Percentiles rank a stretch among this genome's conserved stretches.
Conservation (phyloP, 2,329 filamentous ascomycete genomes). For the Ustilaginoidea virens region DNA sequence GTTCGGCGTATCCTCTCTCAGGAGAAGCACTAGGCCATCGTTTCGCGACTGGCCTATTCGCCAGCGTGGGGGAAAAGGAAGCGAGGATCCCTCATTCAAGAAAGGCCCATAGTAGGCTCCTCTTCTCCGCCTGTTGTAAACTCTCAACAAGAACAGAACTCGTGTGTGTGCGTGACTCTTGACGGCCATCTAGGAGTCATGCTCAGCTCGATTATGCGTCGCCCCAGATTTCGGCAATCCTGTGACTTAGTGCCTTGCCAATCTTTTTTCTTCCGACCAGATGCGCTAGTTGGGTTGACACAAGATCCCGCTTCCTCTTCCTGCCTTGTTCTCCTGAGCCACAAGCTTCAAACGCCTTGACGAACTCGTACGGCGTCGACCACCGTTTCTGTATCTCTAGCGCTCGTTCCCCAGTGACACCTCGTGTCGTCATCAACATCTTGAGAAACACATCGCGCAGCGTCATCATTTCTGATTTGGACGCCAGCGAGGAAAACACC, state of each 20-base stretch:
- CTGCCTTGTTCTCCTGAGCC: conserved; percentile 30
- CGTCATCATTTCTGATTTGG: conserved; percentile 61
- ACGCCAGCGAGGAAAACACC: conserved; percentile 56
- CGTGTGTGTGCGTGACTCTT: too few species aligned
- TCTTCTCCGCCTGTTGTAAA: too few species aligned
- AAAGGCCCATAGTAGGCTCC: too few species aligned
- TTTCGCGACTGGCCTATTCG: too few species aligned
- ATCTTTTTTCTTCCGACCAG: conserved; percentile 56
- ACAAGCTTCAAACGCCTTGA: conserved; percentile 51
- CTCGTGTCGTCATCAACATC: conserved; percentile 71
- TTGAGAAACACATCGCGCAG: conserved; percentile 64
- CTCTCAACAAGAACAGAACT: too few species aligned
- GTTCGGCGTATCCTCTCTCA: conserved; percentile 62
- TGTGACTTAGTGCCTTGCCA: conserved; percentile 46
- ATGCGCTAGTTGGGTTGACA: conserved; percentile 38
- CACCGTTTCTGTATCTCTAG: conserved; percentile 67
- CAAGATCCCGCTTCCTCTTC: conserved; percentile 44
- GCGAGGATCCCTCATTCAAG: too few species aligned
- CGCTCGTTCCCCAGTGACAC: conserved; percentile 63
- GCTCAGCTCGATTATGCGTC: conserved; percentile 19
- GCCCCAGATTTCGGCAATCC: conserved; percentile 60
- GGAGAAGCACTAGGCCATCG: conserved; percentile 13
- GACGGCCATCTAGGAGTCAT: not conserved
- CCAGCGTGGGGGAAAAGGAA: too few species aligned
- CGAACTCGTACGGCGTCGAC: conserved; percentile 55